Conservation (phyloP, 2,329 filamentous ascomycete species). For the Pestalotiopsis fici region DNA sequence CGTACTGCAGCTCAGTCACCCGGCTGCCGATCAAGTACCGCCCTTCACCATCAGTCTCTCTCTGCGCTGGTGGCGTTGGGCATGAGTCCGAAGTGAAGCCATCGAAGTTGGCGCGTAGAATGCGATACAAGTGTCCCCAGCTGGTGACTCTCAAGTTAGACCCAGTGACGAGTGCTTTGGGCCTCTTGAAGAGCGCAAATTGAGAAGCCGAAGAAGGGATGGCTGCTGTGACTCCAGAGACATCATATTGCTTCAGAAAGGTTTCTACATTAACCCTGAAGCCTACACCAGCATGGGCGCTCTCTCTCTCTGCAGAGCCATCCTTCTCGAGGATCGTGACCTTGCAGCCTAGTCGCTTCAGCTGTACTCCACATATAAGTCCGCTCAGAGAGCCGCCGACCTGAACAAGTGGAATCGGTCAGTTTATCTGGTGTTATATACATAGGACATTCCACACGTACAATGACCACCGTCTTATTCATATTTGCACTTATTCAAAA, state of each 20-base stretch:
- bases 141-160: conserved; percentile 35
- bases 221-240: conserved; percentile 20
- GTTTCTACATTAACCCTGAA: neutral
- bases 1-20: conserved; percentile 18
- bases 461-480: neutral
- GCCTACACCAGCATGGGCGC: conserved; percentile 23
- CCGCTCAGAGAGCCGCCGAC: conserved; percentile 37
- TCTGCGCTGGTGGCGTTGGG: conserved; percentile 14
- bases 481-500: too few relatives aligned
- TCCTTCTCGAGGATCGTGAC: conserved; percentile 39
- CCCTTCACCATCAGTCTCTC: conserved; percentile 20
- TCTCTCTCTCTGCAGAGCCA: conserved; percentile 29
- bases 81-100: conserved; percentile 25
- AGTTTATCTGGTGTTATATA: neutral
- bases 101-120: conserved; percentile 41
- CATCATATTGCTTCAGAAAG: conserved; percentile 31
- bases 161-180: conserved; percentile 13
- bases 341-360: conserved; percentile 34
- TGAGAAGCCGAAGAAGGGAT: conserved; percentile 10
- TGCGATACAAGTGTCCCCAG: conserved; percentile 40
- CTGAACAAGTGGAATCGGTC: conserved; percentile 11
- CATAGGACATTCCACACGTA: neutral
- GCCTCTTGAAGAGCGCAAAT: conserved; percentile 15
- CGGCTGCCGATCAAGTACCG: conserved; percentile 21
- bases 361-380: conserved; percentile 30